Evolutionary conservation across 2,329 filamentous ascomycete genomes (phyloP).

Genomic region (Aureobasidium musti): DNA sequence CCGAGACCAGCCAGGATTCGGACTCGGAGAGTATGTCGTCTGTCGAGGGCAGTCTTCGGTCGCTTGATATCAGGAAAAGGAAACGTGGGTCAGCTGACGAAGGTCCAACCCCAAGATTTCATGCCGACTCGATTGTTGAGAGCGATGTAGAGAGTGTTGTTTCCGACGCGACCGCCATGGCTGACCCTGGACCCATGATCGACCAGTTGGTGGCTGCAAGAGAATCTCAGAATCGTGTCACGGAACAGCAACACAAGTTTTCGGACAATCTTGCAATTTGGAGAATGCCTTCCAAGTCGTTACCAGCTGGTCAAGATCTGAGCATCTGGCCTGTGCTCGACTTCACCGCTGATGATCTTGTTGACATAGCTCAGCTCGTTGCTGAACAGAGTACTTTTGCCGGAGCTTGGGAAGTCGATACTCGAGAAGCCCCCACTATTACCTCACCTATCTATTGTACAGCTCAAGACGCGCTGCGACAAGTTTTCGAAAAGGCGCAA

Average conservation of each 20-base stretch:
- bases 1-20: conserved; percentile 9
- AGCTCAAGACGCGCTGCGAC: conserved; percentile 27
- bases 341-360: conserved; percentile 38
- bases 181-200: conserved; percentile 1
- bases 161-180: conserved; percentile 3
- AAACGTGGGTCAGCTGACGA: conserved; percentile 14
- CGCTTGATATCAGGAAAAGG: conserved; percentile 19
- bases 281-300: conserved; percentile 11
- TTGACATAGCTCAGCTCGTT: conserved; percentile 41
- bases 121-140: conserved; percentile 10
- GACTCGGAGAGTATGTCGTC: conserved; percentile 11
- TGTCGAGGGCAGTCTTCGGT: not conserved
- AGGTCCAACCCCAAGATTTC: not conserved
- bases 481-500: conserved; percentile 31
- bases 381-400: conserved; percentile 38
- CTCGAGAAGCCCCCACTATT: not conserved
- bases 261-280: conserved; percentile 1
- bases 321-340: conserved; percentile 32
- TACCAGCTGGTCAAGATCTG: conserved; percentile 9
- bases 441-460: conserved; percentile 2
- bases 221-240: conserved; percentile 10
- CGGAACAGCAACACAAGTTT: conserved; percentile 14
- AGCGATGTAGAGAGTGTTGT: conserved; percentile 24
- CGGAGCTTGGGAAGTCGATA: not conserved
- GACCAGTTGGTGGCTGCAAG: conserved; percentile 4